These are phyloP conservation scores for Stemphylium vesicarium DNA, from an alignment of 2,329 filamentous ascomycete species.

Conservation along the genomic window DNA sequence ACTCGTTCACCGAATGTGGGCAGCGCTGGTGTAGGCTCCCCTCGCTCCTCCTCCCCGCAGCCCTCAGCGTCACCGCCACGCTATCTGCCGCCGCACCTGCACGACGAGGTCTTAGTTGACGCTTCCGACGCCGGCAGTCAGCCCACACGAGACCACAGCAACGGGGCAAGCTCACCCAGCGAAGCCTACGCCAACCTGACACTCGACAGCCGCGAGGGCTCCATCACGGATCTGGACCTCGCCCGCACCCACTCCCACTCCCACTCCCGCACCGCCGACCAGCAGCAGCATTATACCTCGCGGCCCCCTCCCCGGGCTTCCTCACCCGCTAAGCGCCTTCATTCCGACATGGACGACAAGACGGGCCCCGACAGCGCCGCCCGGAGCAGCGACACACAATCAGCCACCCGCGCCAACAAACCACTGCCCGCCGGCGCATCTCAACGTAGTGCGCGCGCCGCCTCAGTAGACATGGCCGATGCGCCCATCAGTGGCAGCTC, in stretches of 20 bases:
- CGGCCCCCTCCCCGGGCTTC: conserved; percentile 51
- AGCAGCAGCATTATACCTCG: conserved; percentile 16
- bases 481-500: conserved; percentile 37
- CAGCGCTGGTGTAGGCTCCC: conserved; percentile 36
- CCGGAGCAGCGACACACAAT: conserved; percentile 29
- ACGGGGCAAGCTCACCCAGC: conserved; percentile 56
- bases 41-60: conserved; percentile 49
- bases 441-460: conserved; percentile 42
- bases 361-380: not conserved
- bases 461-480: conserved; percentile 55
- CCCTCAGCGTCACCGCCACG: conserved; percentile 51
- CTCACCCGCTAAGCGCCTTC: conserved; percentile 62
- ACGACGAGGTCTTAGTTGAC: conserved; percentile 56
- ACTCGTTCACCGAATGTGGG: conserved; percentile 43
- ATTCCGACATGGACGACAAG: conserved; percentile 60
- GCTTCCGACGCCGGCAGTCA: conserved; percentile 33
- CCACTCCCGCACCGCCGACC: conserved; percentile 27
- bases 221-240: conserved; percentile 36
- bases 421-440: conserved; percentile 17
- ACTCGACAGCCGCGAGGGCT: conserved; percentile 52
- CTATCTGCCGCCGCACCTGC: conserved; percentile 63
- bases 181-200: conserved; percentile 61
- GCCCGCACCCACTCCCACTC: conserved; percentile 26
- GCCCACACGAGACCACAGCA: conserved; percentile 43
- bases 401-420: conserved; percentile 37